phyloP scores from a whole-genome alignment of 1,284 basidiomycete genomes.

The Microstroma glucosiphilum region DNA sequence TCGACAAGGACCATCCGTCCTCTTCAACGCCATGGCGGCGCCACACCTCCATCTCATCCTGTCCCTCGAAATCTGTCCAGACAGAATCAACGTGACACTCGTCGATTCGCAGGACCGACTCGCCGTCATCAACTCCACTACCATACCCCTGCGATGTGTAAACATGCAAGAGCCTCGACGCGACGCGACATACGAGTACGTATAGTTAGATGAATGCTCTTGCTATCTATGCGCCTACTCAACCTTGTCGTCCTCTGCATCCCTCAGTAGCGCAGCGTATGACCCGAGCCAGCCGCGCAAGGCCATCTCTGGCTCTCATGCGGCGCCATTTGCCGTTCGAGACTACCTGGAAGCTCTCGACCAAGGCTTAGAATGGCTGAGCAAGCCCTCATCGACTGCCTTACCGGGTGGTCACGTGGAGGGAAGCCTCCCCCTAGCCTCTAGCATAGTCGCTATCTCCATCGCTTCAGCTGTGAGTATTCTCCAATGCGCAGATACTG shows the following conservation, averaged over 20 bases:
- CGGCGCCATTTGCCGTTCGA: no score
- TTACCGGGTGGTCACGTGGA: background rate
- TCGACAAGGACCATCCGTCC: no score
- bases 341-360: background rate
- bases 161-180: no score
- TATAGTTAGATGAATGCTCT: no score
- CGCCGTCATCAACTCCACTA: background rate
- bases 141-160: no score
- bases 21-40: no score
- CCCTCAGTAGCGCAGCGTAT: no score
- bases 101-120: background rate
- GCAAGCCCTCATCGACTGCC: background rate
- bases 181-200: no score
- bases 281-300: no score
- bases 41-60: background rate
- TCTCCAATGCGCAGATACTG: background rate
- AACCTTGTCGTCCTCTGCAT: no score
- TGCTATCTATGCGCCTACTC: no score
- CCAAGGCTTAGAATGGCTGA: background rate
- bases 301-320: no score
- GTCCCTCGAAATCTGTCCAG: background rate
- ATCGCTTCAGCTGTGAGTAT: constrained; percentile 2
- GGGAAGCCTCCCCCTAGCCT: background rate
- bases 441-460: background rate
- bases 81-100: background rate